Conservation (phyloP, 2,329 filamentous ascomycete species). For the Stagonosporopsis cucurbitacearum region DNA sequence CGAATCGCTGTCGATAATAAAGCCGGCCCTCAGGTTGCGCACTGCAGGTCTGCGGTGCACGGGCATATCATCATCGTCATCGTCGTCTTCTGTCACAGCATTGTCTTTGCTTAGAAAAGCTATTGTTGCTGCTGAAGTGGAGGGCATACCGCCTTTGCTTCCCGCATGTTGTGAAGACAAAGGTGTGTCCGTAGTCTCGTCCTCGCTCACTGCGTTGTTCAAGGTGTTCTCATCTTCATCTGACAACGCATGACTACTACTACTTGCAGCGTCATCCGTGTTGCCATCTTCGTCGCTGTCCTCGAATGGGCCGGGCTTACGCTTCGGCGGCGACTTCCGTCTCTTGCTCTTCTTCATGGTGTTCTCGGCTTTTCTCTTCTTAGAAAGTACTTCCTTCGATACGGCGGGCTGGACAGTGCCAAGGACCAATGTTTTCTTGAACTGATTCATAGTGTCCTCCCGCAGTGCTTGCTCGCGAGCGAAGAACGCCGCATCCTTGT, state of each 20-base stretch:
- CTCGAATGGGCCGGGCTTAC: constrained; percentile 38
- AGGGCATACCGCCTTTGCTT: constrained; percentile 24
- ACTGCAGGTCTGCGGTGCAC: constrained; percentile 43
- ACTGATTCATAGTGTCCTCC: constrained; percentile 59
- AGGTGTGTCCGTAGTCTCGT: constrained; percentile 49
- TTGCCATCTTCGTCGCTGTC: constrained; percentile 38
- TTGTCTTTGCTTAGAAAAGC: constrained; percentile 25
- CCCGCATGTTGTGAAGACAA: constrained; percentile 47
- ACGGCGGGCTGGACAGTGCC: constrained; percentile 45
- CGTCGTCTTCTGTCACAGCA: constrained; percentile 43
- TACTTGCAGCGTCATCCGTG: constrained; percentile 24
- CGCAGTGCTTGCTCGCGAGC: constrained; percentile 73
- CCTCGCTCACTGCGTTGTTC: constrained; percentile 35
- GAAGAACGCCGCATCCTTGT: constrained; percentile 77
- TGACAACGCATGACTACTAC: constrained; percentile 40
- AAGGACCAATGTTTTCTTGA: constrained; percentile 55
- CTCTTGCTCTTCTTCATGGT: constrained; percentile 34
- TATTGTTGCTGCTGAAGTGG: constrained; percentile 1
- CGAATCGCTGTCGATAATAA: constrained; percentile 55
- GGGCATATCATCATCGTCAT: constrained; percentile 50
- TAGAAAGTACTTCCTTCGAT: constrained; percentile 40
- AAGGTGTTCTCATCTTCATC: constrained; percentile 24
- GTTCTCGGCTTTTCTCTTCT: constrained; percentile 46
- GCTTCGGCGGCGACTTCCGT: constrained; percentile 41
- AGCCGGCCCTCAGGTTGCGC: constrained; percentile 50